Base-by-base conservation (phyloP, 2,329 filamentous ascomycete genomes). In the Thyridium curvatum region DNA sequence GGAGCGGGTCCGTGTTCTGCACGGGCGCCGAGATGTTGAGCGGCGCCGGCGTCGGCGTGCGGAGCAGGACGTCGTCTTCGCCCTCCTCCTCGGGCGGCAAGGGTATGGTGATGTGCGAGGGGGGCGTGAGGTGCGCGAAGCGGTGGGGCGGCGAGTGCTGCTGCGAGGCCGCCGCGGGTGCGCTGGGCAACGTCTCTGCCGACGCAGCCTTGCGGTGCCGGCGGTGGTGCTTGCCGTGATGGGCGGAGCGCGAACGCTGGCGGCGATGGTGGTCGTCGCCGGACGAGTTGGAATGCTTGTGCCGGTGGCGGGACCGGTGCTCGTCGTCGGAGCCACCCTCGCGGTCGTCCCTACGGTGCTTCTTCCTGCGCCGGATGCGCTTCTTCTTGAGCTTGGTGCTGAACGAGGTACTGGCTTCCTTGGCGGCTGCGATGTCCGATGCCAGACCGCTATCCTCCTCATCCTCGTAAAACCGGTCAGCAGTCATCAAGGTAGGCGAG, bases 321-420 rank as follows among this genome's bases (percentile, higher is more conserved):
- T 53, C 42, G 38, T 51, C 44, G 18, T 51, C 47, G 8, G 48
- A 46, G 34, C 49, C 49, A 29, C 50, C 52, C 26, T 52, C 56
- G 37, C 62, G 57, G 30, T 60, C 64, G 39, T 60, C 53, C 32
- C 52, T 55, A 34, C 48, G 52, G 37, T 58, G 50, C 40, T 49
- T 53, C 41, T 58, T 66, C 30, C 58, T 61, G 32, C 59, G 58
- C 10, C 62, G 62, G 16, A 59, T 48, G 18, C 55, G 58, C 53
- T 71, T 72, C 54, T 69, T 75, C 46, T 60, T 63, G 18, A 74
- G 54, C 48, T 64, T 71, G 12, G 69, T 72, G 15, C 65, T 68
- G 45, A 70, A 66, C 18, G 61, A 56, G 21, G 54, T 34, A 42
- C 57, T 60, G 10, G 60, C 59, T 39, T 59, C 51, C 33, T 49